Evolutionary conservation across 345 rosid species (phyloP), one percentile per base, ranked within the genome.

Genomic region (Populus tremula): DNA sequence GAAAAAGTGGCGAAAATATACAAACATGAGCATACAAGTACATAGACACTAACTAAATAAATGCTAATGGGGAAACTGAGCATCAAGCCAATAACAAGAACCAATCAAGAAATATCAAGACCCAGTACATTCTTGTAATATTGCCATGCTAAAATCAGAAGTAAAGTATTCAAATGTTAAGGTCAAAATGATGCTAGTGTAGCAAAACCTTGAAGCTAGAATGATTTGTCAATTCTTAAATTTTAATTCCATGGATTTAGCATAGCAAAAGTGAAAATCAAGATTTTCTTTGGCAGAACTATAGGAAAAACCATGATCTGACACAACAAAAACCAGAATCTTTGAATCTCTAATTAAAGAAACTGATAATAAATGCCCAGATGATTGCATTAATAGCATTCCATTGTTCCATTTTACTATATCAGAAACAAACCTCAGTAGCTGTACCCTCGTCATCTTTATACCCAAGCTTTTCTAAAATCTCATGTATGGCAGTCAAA

Each of bases 401-500:
- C 6, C 33, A 12, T 45, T 45, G 11, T 70, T 47, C 25, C 29
- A 72, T n/a, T 72, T 33, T 3, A 20, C 20, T 1, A 31, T 65
- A 64, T 70, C 56, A 74, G 38, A 72, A 47, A 82, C 87, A 69
- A 47, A 89, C 98, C 98, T 94, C 98, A 78, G 92, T 87, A 66
- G 87, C 89, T 64, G 93, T 88, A 71, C 90, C 93, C 86, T 90
- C 94, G 18, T 94, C 98, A 69, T 91, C 97, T 86, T 89, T 90
- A 84, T 91, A 94, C 12, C 94, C 97, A 81, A 92, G 78, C 71
- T 88, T 85, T 76, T 92, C 95, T 79, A 94, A 77, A 78, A 91
- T 88, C 83, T 91, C 94, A 71, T 87, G 91, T 71, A 94, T 87
- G 61, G 98, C 91, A 80, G 88, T 87, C 86, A 94, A 85, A 87